Conservation (phyloP, 805 yeast genomes). For the Schwanniomyces sp. region DNA sequence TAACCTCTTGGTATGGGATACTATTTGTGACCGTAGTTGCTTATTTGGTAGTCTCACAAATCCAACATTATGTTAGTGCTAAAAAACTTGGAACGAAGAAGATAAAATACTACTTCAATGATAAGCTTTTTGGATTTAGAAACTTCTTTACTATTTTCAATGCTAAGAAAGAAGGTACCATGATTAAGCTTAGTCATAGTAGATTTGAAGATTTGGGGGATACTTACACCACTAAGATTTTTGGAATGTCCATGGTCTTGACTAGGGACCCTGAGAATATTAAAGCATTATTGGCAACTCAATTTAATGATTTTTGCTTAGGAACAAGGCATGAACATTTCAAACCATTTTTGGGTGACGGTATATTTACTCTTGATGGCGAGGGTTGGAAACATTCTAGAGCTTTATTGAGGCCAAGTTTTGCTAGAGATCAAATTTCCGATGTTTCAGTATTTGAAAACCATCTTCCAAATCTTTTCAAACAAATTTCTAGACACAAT, state of each 20-base stretch:
- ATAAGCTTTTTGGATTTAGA: slow-evolving; percentile 12
- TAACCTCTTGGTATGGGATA: background rate
- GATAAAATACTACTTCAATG: background rate
- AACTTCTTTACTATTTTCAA: slow-evolving; percentile 5
- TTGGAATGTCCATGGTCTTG: slow-evolving; percentile 17
- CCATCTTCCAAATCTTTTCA: slow-evolving; percentile 25
- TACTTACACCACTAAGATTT: slow-evolving; percentile 4
- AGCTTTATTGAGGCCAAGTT: slow-evolving; percentile 38
- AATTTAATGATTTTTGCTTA: slow-evolving; percentile 34
- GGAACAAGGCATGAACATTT: slow-evolving; percentile 33
- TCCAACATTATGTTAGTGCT: background rate
- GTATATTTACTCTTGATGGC: slow-evolving; percentile 38
- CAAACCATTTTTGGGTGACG: slow-evolving; percentile 35
- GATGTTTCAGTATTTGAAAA: slow-evolving; percentile 34
- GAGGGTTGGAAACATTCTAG: slow-evolving; percentile 41
- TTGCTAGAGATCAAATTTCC: slow-evolving; percentile 37
- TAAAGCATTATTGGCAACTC: slow-evolving; percentile 38
- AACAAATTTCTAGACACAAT: slow-evolving; percentile 19
- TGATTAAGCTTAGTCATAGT: slow-evolving; percentile 11
- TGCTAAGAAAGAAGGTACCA: slow-evolving; percentile 12
- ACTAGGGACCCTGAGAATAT: slow-evolving; percentile 38
- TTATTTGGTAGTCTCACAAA: background rate
- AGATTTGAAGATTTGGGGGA: slow-evolving; percentile 7
- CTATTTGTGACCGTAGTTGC: background rate
- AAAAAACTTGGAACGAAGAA: slow-evolving; percentile 1